These are phyloP conservation scores for Globisporangium cederbergense DNA, from an alignment of 352 stramenopile genomes.

Conservation along the genomic window DNA sequence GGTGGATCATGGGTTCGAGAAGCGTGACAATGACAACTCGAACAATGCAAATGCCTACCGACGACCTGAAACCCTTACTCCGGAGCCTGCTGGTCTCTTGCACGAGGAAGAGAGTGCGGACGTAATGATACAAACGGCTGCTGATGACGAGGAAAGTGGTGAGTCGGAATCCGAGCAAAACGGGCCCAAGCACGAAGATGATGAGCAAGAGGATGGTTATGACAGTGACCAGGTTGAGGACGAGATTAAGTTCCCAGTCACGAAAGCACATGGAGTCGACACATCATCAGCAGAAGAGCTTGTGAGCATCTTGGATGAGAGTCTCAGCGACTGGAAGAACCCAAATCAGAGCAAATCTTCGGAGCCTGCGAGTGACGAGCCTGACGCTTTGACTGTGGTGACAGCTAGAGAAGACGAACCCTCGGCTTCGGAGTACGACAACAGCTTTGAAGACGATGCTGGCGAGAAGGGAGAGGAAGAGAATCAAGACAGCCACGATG, in stretches of 20 bases:
- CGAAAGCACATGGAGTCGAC: slow-evolving; percentile 8
- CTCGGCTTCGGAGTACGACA: slow-evolving; percentile 35
- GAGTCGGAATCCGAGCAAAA: not conserved
- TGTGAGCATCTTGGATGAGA: slow-evolving; percentile 60
- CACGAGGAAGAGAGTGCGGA: slow-evolving; percentile 15
- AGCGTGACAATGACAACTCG: not conserved
- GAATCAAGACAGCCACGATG: slow-evolving; percentile 1
- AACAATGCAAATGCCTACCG: not conserved
- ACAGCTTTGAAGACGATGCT: slow-evolving; percentile 47
- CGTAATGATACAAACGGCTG: slow-evolving; percentile 2
- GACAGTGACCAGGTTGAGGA: not conserved
- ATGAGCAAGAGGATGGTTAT: not conserved
- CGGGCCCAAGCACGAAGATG: not conserved
- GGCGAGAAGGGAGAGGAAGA: slow-evolving; percentile 10
- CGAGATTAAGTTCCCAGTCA: not conserved
- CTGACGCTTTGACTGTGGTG: not conserved
- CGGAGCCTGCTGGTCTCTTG: not conserved
- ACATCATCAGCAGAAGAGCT: slow-evolving; percentile 30
- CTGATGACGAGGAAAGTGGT: slow-evolving; percentile 3
- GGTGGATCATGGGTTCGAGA: slow-evolving; percentile 19
- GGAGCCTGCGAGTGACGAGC: not conserved
- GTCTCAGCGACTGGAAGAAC: slow-evolving; percentile 27
- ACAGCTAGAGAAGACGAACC: slow-evolving; percentile 8
- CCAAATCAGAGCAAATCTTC: not conserved
- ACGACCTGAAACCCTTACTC: not conserved